These are phyloP conservation scores for Escovopsis weberi DNA, from an alignment of 2,329 filamentous ascomycete species.

Conservation along the genomic window DNA sequence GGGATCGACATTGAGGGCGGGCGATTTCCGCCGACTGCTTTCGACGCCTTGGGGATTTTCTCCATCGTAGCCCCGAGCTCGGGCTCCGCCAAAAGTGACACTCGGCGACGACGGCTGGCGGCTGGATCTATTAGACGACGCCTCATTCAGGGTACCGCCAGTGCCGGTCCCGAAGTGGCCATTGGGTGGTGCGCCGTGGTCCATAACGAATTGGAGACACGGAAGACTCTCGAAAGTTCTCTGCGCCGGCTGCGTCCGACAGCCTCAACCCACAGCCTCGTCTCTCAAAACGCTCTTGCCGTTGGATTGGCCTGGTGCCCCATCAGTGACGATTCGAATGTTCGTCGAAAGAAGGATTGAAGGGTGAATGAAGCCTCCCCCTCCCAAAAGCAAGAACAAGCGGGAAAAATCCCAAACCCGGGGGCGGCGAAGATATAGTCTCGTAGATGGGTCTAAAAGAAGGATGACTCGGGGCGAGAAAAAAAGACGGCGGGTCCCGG, in stretches of 20 bases:
- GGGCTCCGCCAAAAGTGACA: not conserved
- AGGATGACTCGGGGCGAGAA: too few species aligned
- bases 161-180: not conserved
- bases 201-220: not conserved
- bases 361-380: not conserved
- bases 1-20: not conserved
- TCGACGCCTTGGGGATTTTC: not conserved
- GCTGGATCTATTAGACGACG: not conserved
- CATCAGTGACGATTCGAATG: too few species aligned
- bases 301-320: not conserved
- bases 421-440: not conserved
- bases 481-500: too few species aligned
- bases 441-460: too few species aligned
- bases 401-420: too few species aligned
- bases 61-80: not conserved
- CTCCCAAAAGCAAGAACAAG: not conserved
- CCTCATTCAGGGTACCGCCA: not conserved
- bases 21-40: not conserved
- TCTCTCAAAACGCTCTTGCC: not conserved
- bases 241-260: not conserved
- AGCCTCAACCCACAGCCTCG: not conserved
- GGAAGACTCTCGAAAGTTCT: not conserved
- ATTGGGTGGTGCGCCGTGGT: not conserved
- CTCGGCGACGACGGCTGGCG: not conserved
- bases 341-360: too few species aligned